Conservation (phyloP, 495 filamentous ascomycete genomes). For the Talaromyces nanjingensis region DNA sequence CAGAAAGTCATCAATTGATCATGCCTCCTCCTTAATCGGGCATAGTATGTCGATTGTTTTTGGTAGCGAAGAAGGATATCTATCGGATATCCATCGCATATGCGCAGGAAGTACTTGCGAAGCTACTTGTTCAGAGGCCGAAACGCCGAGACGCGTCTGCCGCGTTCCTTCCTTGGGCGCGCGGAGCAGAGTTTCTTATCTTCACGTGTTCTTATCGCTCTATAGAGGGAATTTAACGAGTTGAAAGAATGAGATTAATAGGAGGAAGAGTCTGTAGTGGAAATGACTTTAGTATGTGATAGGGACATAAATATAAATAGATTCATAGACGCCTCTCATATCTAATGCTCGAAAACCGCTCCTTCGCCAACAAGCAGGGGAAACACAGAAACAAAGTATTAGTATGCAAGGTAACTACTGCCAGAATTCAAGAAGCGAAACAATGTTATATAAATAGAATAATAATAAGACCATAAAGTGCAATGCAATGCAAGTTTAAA, state of each 20-base stretch:
- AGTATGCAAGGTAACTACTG: background rate
- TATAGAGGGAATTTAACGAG: too few species aligned
- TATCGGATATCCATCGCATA: background rate
- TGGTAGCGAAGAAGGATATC: background rate
- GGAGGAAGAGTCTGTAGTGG: too few species aligned
- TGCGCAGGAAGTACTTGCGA: background rate
- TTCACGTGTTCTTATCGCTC: conserved; percentile 1
- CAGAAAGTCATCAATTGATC: background rate
- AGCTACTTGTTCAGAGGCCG: background rate
- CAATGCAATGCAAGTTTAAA: background rate
- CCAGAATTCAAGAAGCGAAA: background rate
- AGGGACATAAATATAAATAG: background rate
- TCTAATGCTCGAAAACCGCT: background rate
- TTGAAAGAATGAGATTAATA: too few species aligned
- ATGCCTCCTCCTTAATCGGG: background rate
- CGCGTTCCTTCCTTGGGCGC: background rate
- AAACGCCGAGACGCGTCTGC: background rate
- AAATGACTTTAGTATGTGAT: background rate
- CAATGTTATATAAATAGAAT: background rate
- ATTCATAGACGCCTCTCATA: background rate
- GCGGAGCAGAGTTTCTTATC: background rate
- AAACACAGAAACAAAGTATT: background rate
- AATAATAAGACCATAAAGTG: conserved; percentile 7
- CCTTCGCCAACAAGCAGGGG: background rate
- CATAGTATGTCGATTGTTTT: background rate